Evolutionary conservation across 805 yeast genomes (phyloP).

Genomic region (Ogataea nitratoaversa): DNA sequence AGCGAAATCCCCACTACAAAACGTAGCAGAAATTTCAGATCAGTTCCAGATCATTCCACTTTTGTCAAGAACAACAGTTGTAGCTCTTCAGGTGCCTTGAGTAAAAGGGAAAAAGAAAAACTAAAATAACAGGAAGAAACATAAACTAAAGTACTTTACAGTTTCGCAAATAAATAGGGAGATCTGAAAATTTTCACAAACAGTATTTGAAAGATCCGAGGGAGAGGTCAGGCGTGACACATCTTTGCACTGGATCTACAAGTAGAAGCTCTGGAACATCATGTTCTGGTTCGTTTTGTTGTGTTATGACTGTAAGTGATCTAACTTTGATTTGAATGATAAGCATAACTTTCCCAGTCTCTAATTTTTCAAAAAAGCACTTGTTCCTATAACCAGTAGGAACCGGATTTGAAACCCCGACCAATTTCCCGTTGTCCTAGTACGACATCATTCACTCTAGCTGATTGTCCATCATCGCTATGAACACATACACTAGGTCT

Average conservation of each 20-base stretch:
- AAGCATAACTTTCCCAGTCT: too few species aligned
- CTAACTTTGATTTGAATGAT: too few species aligned
- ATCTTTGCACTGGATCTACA: background rate
- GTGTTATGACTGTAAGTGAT: background rate
- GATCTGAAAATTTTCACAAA: background rate
- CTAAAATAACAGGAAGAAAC: background rate
- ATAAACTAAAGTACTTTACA: background rate
- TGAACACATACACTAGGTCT: background rate
- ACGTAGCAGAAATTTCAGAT: background rate
- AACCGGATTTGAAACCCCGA: too few species aligned
- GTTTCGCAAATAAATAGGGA: background rate
- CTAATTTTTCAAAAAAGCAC: too few species aligned
- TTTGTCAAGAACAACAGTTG: constrained; percentile 3
- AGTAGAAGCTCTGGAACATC: too few species aligned
- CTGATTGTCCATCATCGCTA: background rate
- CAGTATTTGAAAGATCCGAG: background rate
- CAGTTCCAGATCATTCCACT: constrained; percentile 1
- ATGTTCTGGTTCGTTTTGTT: background rate
- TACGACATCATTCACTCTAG: too few species aligned
- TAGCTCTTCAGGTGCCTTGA: constrained; percentile 1
- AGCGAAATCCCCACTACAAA: background rate
- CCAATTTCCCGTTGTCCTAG: too few species aligned
- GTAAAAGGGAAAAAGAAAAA: background rate
- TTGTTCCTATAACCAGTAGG: too few species aligned
- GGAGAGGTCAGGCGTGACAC: background rate